Percentiles rank a stretch among this genome's conserved stretches.
Evolutionary conservation across 2,329 filamentous ascomycete species (phyloP).

Genomic region (Colletotrichum acutatum): DNA sequence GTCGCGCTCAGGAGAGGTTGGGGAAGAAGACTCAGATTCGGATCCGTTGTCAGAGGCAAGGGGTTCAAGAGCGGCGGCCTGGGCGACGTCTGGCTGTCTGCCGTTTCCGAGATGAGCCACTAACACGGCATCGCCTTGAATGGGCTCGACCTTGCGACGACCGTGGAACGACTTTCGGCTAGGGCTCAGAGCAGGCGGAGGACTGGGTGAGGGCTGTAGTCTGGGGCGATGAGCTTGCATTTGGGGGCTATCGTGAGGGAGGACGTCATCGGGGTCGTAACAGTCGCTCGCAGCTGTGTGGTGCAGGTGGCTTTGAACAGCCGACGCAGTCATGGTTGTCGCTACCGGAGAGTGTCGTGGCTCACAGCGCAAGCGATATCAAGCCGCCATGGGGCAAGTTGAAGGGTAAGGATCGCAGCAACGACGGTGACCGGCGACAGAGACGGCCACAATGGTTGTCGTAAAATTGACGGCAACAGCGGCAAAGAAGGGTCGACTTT

Average conservation of each 20-base stretch:
- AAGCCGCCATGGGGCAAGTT: constrained; percentile 45
- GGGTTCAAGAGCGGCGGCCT: constrained; percentile 62
- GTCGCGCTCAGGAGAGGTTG: constrained; percentile 29
- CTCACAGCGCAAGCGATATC: constrained; percentile 36
- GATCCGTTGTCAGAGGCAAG: constrained; percentile 51
- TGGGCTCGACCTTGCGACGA: constrained; percentile 64
- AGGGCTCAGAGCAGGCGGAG: constrained; percentile 51
- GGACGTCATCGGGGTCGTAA: constrained; percentile 58
- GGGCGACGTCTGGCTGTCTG: constrained; percentile 73
- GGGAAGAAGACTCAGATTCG: constrained; percentile 32
- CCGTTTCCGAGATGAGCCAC: constrained; percentile 72
- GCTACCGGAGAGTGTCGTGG: constrained; percentile 39
- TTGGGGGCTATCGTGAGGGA: constrained; percentile 53
- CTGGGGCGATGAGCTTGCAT: constrained; percentile 38
- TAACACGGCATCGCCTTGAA: constrained; percentile 74
- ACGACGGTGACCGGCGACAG: neutral
- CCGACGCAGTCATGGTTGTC: constrained; percentile 54
- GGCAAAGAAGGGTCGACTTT: neutral
- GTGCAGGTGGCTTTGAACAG: constrained; percentile 47
- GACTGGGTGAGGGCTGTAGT: constrained; percentile 55
- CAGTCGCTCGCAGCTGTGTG: constrained; percentile 45
- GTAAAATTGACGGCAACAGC: neutral
- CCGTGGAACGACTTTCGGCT: constrained; percentile 62
- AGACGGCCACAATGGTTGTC: neutral
- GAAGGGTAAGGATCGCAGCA: neutral